phyloP scores from a whole-genome alignment of 148 eudicot genomes.

The Vaccinium vitisidaea region DNA sequence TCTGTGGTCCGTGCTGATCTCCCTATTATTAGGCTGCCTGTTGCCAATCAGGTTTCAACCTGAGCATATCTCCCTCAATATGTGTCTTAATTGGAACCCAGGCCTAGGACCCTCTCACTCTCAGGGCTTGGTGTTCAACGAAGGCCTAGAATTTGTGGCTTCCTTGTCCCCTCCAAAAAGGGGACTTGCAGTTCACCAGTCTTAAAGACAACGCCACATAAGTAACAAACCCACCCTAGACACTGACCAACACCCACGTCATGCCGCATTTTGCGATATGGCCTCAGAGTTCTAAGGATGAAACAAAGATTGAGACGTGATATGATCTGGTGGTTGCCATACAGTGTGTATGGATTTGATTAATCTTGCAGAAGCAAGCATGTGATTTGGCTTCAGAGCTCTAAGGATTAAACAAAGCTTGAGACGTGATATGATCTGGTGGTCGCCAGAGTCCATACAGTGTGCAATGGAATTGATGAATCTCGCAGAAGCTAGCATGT shows the following conservation, averaged over 20 bases:
- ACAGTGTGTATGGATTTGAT: background rate
- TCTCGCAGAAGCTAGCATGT: background rate
- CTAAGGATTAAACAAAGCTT: background rate
- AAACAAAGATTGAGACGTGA: background rate
- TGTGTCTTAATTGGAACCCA: too few relatives aligned
- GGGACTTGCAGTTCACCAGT: too few relatives aligned
- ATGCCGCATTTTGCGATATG: background rate
- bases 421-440: background rate
- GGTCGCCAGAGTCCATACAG: background rate
- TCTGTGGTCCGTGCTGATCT: too few relatives aligned
- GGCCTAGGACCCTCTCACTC: too few relatives aligned
- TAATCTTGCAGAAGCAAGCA: background rate
- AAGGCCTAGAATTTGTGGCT: too few relatives aligned
- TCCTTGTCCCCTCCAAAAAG: too few relatives aligned
- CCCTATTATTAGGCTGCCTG: too few relatives aligned
- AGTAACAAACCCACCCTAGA: background rate
- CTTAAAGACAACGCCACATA: too few relatives aligned
- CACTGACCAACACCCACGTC: background rate
- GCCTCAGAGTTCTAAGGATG: background rate
- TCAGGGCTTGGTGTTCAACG: too few relatives aligned
- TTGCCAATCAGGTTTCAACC: too few relatives aligned
- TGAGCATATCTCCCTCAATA: too few relatives aligned
- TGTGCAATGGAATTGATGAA: background rate
- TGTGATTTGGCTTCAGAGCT: background rate
- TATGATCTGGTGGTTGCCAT: background rate